A percentile compares a stretch with the other conserved stretches of the same genome.
Conservation (phyloP, 495 filamentous ascomycete genomes). For the Aspergillus homomorphus region DNA sequence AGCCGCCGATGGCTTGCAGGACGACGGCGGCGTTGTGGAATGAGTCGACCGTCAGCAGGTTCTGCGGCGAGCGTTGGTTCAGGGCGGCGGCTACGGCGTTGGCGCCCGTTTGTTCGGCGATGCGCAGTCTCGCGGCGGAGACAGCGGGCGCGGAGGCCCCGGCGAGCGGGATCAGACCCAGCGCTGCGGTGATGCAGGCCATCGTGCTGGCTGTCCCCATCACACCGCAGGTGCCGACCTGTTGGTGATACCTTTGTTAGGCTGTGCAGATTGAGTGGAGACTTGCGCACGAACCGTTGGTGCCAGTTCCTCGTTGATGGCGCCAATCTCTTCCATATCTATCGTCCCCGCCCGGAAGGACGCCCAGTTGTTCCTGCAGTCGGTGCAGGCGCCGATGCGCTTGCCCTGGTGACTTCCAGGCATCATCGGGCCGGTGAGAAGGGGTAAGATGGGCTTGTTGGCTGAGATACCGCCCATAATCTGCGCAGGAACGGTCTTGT, state of each 20-base stretch:
- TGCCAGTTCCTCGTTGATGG: conserved; percentile 65
- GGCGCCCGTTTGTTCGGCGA: conserved; percentile 61
- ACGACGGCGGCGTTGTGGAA: conserved; percentile 68
- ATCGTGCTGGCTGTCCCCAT: conserved; percentile 72
- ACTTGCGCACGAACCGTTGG: conserved; percentile 49
- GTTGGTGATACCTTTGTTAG: neutral
- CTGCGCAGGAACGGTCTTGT: conserved; percentile 67
- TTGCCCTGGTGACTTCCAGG: conserved; percentile 57
- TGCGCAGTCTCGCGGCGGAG: conserved; percentile 58
- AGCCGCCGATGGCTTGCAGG: conserved; percentile 66
- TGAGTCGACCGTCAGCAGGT: conserved; percentile 55
- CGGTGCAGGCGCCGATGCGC: conserved; percentile 63
- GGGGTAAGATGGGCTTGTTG: conserved; percentile 61
- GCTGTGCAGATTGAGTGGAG: too few species aligned
- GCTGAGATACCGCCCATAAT: conserved; percentile 68
- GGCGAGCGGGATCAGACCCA: conserved; percentile 62
- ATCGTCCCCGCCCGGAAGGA: conserved; percentile 56
- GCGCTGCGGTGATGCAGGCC: conserved; percentile 60
- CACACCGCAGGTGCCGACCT: conserved; percentile 66
- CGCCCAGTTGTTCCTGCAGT: conserved; percentile 67
- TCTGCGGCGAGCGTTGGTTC: conserved; percentile 46
- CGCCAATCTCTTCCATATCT: conserved; percentile 63
- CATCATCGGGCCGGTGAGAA: conserved; percentile 67
- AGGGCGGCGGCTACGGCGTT: conserved; percentile 50
- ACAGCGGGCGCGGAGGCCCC: conserved; percentile 63